phyloP scores from a whole-genome alignment of 1,284 basidiomycete species.

The Neotropicomus parvogracilis region DNA sequence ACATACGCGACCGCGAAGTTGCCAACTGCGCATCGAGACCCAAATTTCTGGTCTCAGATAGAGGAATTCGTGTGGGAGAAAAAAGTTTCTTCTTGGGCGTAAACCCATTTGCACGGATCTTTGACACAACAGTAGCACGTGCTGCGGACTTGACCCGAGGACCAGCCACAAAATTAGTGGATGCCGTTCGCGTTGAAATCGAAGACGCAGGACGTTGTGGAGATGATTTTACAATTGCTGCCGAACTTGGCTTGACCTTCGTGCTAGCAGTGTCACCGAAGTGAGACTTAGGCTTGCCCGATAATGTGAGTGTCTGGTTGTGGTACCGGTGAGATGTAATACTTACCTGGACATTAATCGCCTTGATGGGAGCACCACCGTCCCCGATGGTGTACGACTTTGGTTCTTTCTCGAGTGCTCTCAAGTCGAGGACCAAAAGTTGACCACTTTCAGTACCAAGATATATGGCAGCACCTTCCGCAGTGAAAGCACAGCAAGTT shows the following conservation, averaged over 20 bases:
- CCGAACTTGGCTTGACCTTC: slow-evolving; percentile 15
- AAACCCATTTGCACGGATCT: slow-evolving; percentile 20
- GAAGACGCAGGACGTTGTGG: slow-evolving; percentile 15
- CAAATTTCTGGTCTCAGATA: slow-evolving; percentile 36
- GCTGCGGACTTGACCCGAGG: slow-evolving; percentile 21
- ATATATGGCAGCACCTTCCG: slow-evolving; percentile 63
- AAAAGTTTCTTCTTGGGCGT: slow-evolving; percentile 35
- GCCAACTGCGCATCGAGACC: slow-evolving; percentile 23
- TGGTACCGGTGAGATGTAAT: not conserved
- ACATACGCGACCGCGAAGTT: slow-evolving; percentile 22
- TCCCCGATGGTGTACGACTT: slow-evolving; percentile 50
- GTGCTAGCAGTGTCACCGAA: slow-evolving; percentile 1
- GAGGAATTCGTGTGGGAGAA: slow-evolving; percentile 42
- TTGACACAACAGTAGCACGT: slow-evolving; percentile 18
- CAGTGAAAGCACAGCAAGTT: slow-evolving; percentile 59
- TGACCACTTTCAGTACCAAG: slow-evolving; percentile 61
- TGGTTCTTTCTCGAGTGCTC: slow-evolving; percentile 58
- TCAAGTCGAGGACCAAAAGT: slow-evolving; percentile 57
- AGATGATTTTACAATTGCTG: slow-evolving; percentile 7
- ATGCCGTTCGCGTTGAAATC: slow-evolving; percentile 5
- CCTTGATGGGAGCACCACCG: slow-evolving; percentile 43
- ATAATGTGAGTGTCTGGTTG: not conserved
- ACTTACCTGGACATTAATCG: slow-evolving; percentile 55
- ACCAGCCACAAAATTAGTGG: slow-evolving; percentile 3
- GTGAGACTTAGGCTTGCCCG: slow-evolving; percentile 38